Evolutionary conservation across 2,329 filamentous ascomycete species (phyloP).

Genomic region (Hypomyces rosellus): DNA sequence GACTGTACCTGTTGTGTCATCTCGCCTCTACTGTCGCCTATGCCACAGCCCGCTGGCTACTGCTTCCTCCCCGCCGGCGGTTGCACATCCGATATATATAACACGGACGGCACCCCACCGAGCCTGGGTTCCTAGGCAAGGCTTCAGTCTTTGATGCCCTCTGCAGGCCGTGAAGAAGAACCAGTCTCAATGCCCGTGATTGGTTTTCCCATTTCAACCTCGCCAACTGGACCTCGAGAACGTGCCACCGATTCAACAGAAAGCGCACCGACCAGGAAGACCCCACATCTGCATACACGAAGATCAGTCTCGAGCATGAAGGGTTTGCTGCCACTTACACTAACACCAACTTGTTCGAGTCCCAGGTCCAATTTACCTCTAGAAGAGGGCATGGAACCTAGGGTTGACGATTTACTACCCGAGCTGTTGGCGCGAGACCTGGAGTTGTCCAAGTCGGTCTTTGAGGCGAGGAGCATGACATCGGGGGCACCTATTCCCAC

Average conservation of each 20-base stretch:
- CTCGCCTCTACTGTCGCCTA: background rate
- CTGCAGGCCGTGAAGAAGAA: background rate
- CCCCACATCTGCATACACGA: conserved; percentile 19
- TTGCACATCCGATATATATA: conserved; percentile 1
- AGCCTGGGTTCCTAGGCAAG: background rate
- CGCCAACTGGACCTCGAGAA: conserved; percentile 7
- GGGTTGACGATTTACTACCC: conserved; percentile 42
- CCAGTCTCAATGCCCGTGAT: conserved; percentile 8
- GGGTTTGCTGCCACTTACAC: conserved; percentile 30
- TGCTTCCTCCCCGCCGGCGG: conserved; percentile 1
- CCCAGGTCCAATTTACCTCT: conserved; percentile 16
- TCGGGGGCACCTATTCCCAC: conserved; percentile 39
- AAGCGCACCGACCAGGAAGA: conserved; percentile 13
- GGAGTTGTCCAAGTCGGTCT: conserved; percentile 41
- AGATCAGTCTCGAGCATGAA: conserved; percentile 36
- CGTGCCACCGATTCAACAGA: conserved; percentile 1
- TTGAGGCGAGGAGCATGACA: conserved; percentile 46
- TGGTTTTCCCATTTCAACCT: conserved; percentile 3
- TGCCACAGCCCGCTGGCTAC: conserved; percentile 2
- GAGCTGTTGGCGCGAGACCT: conserved; percentile 51
- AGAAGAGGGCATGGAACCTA: conserved; percentile 23
- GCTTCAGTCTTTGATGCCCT: background rate
- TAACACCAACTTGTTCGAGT: conserved; percentile 23
- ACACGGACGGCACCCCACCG: background rate
- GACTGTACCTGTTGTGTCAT: conserved; percentile 9